A percentile compares a stretch with the other conserved stretches of the same genome.
Conservation (phyloP, 2,329 filamentous ascomycete species). For the Raffaelea arxii region DNA sequence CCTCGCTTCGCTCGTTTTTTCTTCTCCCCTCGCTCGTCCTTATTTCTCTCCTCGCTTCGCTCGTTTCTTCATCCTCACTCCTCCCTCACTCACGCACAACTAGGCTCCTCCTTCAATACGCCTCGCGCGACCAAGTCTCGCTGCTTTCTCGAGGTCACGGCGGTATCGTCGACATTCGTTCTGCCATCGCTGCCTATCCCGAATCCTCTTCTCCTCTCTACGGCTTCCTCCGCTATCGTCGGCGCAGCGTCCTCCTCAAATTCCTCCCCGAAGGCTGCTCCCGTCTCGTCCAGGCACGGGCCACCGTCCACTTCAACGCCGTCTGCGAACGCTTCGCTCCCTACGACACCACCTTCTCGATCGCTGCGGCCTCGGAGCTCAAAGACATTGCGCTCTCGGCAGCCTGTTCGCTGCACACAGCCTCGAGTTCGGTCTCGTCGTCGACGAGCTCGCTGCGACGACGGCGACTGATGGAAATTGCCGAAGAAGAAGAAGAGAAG, state of each 20-base stretch:
- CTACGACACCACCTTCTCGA: conserved; percentile 75
- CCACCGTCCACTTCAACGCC: conserved; percentile 61
- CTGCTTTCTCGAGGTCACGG: conserved; percentile 67
- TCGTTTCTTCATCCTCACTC: neutral
- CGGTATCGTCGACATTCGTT: conserved; percentile 75
- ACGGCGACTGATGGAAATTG: conserved; percentile 78
- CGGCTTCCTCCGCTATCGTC: conserved; percentile 80
- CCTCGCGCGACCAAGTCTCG: conserved; percentile 77
- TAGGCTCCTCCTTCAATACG: conserved; percentile 93
- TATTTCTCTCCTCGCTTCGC: too few species aligned
- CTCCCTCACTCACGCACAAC: too few species aligned
- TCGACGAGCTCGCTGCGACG: conserved; percentile 71
- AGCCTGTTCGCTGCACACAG: conserved; percentile 81
- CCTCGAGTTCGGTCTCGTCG: conserved; percentile 76
- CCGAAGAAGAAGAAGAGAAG: conserved; percentile 86
- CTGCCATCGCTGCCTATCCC: conserved; percentile 65
- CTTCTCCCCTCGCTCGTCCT: too few species aligned
- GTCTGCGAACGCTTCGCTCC: conserved; percentile 67
- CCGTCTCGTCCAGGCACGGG: conserved; percentile 81
- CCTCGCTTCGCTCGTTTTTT: too few species aligned
- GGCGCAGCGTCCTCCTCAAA: conserved; percentile 84
- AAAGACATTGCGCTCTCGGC: conserved; percentile 82
- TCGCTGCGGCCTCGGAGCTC: conserved; percentile 65
- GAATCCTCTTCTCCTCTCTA: conserved; percentile 86
- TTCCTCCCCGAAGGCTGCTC: conserved; percentile 88